Conservation (phyloP, 2,329 filamentous ascomycete genomes). For the Teratosphaeria zuluensis region DNA sequence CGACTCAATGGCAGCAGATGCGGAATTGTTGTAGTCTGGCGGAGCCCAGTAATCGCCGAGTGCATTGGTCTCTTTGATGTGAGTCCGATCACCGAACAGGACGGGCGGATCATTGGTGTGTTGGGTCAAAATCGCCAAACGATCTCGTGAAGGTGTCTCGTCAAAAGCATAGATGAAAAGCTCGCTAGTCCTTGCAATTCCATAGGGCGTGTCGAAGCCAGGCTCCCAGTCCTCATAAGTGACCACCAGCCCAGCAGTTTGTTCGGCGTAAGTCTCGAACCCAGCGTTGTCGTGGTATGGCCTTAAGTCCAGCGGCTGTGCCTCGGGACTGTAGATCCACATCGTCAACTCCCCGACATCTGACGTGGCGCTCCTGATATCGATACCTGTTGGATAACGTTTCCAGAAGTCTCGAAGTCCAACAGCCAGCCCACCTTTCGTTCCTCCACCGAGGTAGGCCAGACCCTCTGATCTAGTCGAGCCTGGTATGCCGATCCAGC, state of each 20-base stretch:
- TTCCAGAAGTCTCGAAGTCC: constrained; percentile 56
- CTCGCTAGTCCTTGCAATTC: constrained; percentile 50
- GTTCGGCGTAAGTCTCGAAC: constrained; percentile 45
- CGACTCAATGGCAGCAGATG: constrained; percentile 37
- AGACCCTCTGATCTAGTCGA: constrained; percentile 48
- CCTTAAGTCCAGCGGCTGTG: constrained; percentile 46
- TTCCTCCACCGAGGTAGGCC: constrained; percentile 50
- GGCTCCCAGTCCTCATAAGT: constrained; percentile 55
- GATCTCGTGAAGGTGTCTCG: not conserved
- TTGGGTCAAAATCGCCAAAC: not conserved
- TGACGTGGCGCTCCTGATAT: constrained; percentile 42
- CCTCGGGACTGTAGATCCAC: constrained; percentile 52
- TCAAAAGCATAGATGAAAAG: constrained; percentile 18
- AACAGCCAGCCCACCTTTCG: constrained; percentile 48
- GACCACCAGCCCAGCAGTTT: constrained; percentile 51
- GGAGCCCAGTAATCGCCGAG: constrained; percentile 48
- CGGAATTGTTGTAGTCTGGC: constrained; percentile 21
- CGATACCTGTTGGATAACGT: constrained; percentile 49
- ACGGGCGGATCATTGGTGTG: not conserved
- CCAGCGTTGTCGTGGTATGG: constrained; percentile 51
- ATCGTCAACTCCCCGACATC: constrained; percentile 46
- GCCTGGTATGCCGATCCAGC: constrained; percentile 50
- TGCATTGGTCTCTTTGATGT: constrained; percentile 33
- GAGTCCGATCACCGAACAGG: not conserved
- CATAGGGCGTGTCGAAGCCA: constrained; percentile 47